Percentiles rank a stretch among this genome's conserved stretches.
phyloP scores from a whole-genome alignment of 164 flowering plant species.

The Tinospora cordifolia region DNA sequence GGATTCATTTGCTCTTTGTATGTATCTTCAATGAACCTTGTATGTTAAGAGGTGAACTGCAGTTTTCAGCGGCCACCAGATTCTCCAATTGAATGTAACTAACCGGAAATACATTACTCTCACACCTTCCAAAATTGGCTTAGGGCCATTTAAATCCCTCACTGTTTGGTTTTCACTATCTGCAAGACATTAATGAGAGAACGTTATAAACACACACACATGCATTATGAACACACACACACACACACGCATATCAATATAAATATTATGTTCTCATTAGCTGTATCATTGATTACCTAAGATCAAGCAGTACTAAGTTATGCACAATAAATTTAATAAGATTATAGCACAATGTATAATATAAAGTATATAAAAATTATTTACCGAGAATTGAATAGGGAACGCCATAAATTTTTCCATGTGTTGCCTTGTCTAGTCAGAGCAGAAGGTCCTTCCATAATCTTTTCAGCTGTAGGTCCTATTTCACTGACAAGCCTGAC shows the following conservation, averaged over 20 bases:
- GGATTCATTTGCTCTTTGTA: background rate
- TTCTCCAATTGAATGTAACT: background rate
- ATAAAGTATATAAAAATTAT: background rate
- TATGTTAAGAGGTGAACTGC: background rate
- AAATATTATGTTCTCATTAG: background rate
- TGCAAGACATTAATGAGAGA: background rate
- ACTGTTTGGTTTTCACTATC: background rate
- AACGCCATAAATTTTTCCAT: slow-evolving; percentile 23
- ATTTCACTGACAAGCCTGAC: slow-evolving; percentile 55
- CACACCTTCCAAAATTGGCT: background rate
- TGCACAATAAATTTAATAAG: background rate
- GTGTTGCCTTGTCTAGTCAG: slow-evolving; percentile 16
- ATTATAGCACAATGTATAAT: background rate
- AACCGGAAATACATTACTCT: background rate
- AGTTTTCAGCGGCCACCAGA: background rate
- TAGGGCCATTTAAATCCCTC: background rate
- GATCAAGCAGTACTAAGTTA: background rate
- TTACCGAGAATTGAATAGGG: slow-evolving; percentile 17
- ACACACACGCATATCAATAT: too few species aligned
- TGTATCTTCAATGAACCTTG: background rate
- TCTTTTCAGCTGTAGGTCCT: slow-evolving; percentile 45
- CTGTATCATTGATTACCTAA: background rate
- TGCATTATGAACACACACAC: background rate
- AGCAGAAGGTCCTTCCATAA: slow-evolving; percentile 23
- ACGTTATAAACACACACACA: background rate